Base-by-base conservation (phyloP, 169 alveolate species). In the Plasmodium vivax region DNA sequence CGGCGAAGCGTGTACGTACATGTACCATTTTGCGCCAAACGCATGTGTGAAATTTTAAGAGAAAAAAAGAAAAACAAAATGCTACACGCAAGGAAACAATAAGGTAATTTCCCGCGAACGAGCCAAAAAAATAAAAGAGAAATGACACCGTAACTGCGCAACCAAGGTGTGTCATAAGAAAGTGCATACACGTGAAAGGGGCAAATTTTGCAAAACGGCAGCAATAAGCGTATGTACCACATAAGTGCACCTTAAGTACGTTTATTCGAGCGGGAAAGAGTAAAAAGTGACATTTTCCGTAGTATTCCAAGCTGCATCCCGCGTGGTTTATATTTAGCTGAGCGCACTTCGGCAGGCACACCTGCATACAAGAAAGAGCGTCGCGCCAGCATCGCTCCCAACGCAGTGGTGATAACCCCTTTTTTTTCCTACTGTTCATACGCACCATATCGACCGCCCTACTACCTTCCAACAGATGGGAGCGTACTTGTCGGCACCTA, bases 401-500 rank as follows among this genome's bases (percentile, higher is more conserved):
- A 10, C 30, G 23, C 30, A 83, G 3, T 58, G 74, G 23, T 84
- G 19, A 30, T 43, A 43, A 84, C 32, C 23, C 30, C 6, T 68
- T 30, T 62, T 47, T 68, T 27, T 27, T 0, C 27, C 6, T 72
- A 30, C 34, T 3, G 30, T 84, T 56, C 77, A 43, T 84, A 45
- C 36, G 27, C 73, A 0, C 34, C 58, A 45, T 73, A 51, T 51
- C 23, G 62, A 51, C 8, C 23, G 23, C 19, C 16, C 23, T 16
- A 47, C 56, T 32, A n/a, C 27, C 34, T 84, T 84, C n/a, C 74
- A 96, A 92, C 58, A 87, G 93, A 98, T 98, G 99, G 99, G 99
- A 43, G 98, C 98, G 80, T 98, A 97, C 87, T 94, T 98, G 56
- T 96, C 98, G 62, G 94, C 97, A 82, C 99, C 99, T 43, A 96